Evolutionary conservation across 2,329 filamentous ascomycete species (phyloP).

Genomic region (Simplicillium sp.): DNA sequence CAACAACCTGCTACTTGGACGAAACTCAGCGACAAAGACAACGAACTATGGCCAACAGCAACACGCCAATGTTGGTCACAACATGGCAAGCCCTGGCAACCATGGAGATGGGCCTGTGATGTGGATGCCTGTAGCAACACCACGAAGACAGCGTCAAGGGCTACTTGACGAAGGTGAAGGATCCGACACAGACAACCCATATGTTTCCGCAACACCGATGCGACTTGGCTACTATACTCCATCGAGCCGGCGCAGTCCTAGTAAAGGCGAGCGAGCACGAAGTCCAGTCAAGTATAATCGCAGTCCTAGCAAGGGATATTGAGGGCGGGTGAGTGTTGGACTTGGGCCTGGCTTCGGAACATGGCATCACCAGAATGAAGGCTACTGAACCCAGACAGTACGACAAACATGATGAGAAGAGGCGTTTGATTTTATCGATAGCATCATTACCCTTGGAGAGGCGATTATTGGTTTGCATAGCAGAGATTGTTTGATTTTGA

Average conservation of each 20-base stretch:
- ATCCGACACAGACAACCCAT: slow-evolving; percentile 43
- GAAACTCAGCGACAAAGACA: slow-evolving; percentile 18
- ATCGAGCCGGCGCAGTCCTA: slow-evolving; percentile 34
- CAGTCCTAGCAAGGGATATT: slow-evolving; percentile 29
- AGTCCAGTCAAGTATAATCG: slow-evolving; percentile 37
- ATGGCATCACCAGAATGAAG: too few species aligned
- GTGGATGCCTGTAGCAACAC: slow-evolving; percentile 41
- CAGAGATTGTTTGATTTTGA: too few species aligned
- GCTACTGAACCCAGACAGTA: too few species aligned
- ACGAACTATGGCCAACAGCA: slow-evolving; percentile 15
- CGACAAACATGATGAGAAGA: too few species aligned
- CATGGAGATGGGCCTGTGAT: slow-evolving; percentile 32
- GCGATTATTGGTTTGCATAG: too few species aligned
- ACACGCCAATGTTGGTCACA: slow-evolving; percentile 9
- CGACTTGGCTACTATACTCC: slow-evolving; percentile 36
- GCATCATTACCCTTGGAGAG: too few species aligned
- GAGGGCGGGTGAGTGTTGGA: neutral
- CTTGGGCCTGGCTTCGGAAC: too few species aligned
- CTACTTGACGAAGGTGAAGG: slow-evolving; percentile 33
- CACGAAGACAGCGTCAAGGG: slow-evolving; percentile 31
- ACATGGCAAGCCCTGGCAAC: slow-evolving; percentile 16
- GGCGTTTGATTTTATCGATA: too few species aligned
- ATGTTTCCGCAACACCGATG: slow-evolving; percentile 29
- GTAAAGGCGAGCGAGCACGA: slow-evolving; percentile 36
- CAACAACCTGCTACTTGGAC: slow-evolving; percentile 38